Conservation (phyloP, 176 grass and related monocot species). For the Zoysia pacifica region DNA sequence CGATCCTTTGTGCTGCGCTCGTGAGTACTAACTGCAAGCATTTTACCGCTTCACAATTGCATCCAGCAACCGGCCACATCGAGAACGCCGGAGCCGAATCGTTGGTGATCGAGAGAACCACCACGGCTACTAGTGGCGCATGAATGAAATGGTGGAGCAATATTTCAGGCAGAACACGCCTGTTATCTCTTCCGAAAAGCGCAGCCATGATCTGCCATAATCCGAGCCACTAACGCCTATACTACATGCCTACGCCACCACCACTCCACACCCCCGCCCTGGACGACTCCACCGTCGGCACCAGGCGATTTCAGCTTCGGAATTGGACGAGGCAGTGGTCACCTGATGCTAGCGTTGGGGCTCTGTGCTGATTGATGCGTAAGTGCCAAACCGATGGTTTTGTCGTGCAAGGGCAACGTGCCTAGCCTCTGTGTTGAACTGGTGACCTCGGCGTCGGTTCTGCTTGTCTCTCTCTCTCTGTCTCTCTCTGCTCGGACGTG, state of each 20-base stretch:
- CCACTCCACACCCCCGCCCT: background rate
- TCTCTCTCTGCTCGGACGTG: background rate
- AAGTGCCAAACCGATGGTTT: background rate
- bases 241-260: background rate
- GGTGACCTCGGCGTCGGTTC: background rate
- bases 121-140: background rate
- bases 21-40: background rate
- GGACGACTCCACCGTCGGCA: background rate
- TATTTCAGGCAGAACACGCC: too few relatives aligned
- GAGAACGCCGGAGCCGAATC: background rate
- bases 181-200: background rate
- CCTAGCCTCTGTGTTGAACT: background rate
- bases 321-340: constrained; percentile 1
- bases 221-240: background rate
- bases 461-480: background rate
- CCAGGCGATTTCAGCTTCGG: background rate
- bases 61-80: background rate
- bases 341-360: background rate
- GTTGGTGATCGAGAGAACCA: background rate
- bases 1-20: background rate
- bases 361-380: background rate
- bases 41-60: background rate
- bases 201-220: background rate
- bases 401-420: background rate
- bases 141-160: too few relatives aligned